Conservation (phyloP, 352 stramenopile genomes). For the Globisporangium alternatum region DNA sequence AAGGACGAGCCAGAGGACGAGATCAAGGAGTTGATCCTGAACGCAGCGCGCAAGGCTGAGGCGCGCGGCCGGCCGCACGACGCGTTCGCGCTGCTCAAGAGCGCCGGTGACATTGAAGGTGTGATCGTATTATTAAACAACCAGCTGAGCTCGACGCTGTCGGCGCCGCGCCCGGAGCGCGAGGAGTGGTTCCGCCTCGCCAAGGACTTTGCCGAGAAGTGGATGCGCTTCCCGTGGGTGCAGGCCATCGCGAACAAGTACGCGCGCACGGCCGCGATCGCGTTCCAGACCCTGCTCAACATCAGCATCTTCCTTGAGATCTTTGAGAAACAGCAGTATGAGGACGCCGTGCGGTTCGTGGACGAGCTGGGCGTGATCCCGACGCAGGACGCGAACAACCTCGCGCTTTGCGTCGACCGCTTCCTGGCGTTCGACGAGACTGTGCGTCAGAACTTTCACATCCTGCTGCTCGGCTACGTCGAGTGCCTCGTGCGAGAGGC, state of each 20-base stretch:
- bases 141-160: slow-evolving; percentile 65
- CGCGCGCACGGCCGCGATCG: slow-evolving; percentile 59
- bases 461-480: slow-evolving; percentile 83
- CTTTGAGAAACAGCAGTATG: slow-evolving; percentile 78
- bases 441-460: slow-evolving; percentile 84
- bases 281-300: slow-evolving; percentile 86
- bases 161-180: slow-evolving; percentile 52
- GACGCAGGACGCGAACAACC: slow-evolving; percentile 53
- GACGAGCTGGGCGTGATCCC: slow-evolving; percentile 75
- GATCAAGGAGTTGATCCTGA: slow-evolving; percentile 74
- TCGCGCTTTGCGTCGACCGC: slow-evolving; percentile 72
- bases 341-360: slow-evolving; percentile 81
- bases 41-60: slow-evolving; percentile 69
- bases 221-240: slow-evolving; percentile 86
- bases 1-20: slow-evolving; percentile 73
- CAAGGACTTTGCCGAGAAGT: slow-evolving; percentile 84
- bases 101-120: slow-evolving; percentile 74
- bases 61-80: slow-evolving; percentile 67
- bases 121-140: slow-evolving; percentile 69
- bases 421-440: slow-evolving; percentile 80
- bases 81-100: slow-evolving; percentile 75
- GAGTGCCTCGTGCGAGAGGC: slow-evolving; percentile 83
- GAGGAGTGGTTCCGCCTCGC: slow-evolving; percentile 81
- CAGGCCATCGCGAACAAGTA: slow-evolving; percentile 70
- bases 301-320: slow-evolving; percentile 85